Base-by-base conservation (phyloP, 805 yeast genomes). In the Lipomyces yamanashiensis region DNA sequence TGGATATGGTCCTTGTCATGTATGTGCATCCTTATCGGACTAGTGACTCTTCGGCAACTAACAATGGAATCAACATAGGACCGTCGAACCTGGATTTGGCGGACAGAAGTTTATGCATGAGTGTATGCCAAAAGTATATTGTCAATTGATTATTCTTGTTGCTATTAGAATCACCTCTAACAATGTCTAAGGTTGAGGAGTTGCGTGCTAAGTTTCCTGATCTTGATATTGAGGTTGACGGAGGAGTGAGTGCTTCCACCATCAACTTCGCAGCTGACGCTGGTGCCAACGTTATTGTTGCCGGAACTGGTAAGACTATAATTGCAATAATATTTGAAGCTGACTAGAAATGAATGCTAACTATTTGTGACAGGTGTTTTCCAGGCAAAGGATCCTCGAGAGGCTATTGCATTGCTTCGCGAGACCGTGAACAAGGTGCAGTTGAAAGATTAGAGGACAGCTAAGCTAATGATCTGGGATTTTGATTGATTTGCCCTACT, bases 21-120 rank as follows among this genome's bases (percentile, higher is more conserved):
- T 66, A 53, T n/a, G 62, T 57, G 6, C 7, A 3, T 36, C 40
- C 17, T 47, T 19, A 15, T 36, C 23, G 13, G 23, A 10, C 39
- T 1, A 19, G 28, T 33, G 23, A 43, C 0, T 36, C 15, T 10
- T 9, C 13, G 12, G 21, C 21, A 9, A n/a, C 43, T 36, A 53
- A 53, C 39, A 21, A 7, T 4, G 10, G 28, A 28, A 28, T 28
- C 15, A 7, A 13, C 21, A 10, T 37, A 67, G 68, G 70, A 95
- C 99, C 1, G 98, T 95, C 41, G 99, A 95, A 79, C 99, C 99
- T 13, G 99, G 99, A 0, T 93, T 95, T 75, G 99, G 99, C 23
- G 99, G 99, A 52, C 99, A 95, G 79, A 89, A 88, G 76, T 95
- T 95, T 81, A 92, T 90, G 97, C 79, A 85, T 19, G 90, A 86